phyloP scores from a whole-genome alignment of 2,329 filamentous ascomycete genomes.

The Huntiella abstrusa region DNA sequence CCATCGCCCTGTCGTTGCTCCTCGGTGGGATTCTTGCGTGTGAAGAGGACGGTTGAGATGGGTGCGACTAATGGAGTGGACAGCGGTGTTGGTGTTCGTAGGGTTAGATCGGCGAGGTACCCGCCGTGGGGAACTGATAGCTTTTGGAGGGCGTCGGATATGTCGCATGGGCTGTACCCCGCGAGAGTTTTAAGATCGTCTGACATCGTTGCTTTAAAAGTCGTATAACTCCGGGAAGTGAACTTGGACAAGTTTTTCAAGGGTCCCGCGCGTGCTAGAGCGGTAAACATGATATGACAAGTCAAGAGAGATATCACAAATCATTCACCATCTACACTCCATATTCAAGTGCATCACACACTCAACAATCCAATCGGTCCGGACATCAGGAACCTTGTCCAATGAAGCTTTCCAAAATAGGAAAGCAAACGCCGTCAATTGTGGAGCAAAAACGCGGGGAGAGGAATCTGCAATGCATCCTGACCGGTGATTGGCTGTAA shows the following conservation, averaged over 20 bases:
- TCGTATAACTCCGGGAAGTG: background rate
- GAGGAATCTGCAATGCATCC: too few species aligned
- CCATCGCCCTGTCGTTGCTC: background rate
- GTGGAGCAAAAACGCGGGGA: too few species aligned
- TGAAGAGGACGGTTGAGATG: conserved; percentile 44
- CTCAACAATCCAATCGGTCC: too few species aligned
- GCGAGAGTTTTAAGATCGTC: conserved; percentile 14
- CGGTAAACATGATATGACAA: background rate
- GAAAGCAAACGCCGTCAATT: too few species aligned
- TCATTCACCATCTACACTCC: background rate
- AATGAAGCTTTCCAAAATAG: too few species aligned
- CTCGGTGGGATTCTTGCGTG: conserved; percentile 30
- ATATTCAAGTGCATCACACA: too few species aligned
- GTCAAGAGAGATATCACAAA: background rate
- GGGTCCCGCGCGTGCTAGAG: background rate
- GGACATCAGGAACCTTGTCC: too few species aligned
- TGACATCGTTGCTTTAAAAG: background rate
- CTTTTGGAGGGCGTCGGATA: conserved; percentile 56
- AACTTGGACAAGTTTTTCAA: too few species aligned
- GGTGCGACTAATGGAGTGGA: conserved; percentile 20
- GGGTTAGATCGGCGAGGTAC: conserved; percentile 38
- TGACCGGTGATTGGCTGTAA: too few species aligned
- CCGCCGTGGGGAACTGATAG: conserved; percentile 48
- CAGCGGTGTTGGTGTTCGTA: conserved; percentile 13
- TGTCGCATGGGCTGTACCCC: conserved; percentile 32